Conservation (phyloP, 257 asterid genomes). For the Primulina tabacum region DNA sequence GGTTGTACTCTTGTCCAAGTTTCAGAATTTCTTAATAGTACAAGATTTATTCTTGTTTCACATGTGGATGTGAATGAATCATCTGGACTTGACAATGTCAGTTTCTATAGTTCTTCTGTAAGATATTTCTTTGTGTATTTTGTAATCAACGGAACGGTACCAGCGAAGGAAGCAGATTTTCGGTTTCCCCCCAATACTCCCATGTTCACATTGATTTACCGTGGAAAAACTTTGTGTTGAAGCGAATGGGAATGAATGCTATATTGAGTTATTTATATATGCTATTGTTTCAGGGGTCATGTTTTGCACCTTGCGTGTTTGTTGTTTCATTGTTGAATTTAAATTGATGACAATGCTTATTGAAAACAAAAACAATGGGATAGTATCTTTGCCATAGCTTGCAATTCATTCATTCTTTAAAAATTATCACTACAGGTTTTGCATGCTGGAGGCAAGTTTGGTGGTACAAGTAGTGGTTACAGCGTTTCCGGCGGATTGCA, state of each 20-base stretch:
- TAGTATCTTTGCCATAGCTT: slow-evolving; percentile 23
- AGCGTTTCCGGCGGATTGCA: slow-evolving; percentile 97
- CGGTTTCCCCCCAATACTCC: not conserved
- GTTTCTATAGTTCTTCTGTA: not conserved
- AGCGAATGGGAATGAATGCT: not conserved
- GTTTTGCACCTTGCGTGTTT: slow-evolving; percentile 1
- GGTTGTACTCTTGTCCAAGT: not conserved
- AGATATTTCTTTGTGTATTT: slow-evolving; percentile 1
- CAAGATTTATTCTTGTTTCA: not conserved
- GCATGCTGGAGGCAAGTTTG: slow-evolving; percentile 99
- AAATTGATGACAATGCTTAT: not conserved
- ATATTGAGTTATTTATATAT: not conserved
- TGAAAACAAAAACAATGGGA: slow-evolving; percentile 10
- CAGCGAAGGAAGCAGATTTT: not conserved
- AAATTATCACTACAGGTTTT: slow-evolving; percentile 63
- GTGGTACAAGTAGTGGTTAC: slow-evolving; percentile 97
- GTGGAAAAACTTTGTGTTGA: not conserved
- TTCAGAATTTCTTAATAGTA: not conserved
- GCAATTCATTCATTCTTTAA: slow-evolving; percentile 19
- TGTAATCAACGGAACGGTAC: not conserved
- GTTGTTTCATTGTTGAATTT: not conserved
- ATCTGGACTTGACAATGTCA: not conserved
- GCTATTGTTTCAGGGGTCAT: not conserved
- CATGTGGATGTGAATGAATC: slow-evolving; percentile 11
- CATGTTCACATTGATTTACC: slow-evolving; percentile 7